Evolutionary conservation across 1,284 basidiomycete genomes (phyloP).

Genomic region (Mixia osmundae): DNA sequence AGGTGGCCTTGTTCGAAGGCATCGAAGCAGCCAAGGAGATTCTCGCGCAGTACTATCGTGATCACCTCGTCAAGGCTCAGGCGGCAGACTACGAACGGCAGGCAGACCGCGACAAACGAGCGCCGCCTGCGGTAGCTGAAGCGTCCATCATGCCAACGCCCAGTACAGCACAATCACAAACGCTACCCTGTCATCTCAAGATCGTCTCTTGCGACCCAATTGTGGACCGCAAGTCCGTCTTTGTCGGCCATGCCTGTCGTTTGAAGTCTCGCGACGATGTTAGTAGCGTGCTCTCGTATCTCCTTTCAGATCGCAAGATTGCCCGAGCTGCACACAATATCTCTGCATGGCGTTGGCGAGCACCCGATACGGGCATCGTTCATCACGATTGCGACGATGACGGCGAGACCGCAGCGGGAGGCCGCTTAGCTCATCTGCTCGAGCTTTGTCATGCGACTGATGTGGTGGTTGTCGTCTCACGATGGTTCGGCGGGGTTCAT

Average conservation of each 20-base stretch:
- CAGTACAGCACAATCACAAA: neutral
- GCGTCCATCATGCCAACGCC: neutral
- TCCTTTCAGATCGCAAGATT: conserved; percentile 8
- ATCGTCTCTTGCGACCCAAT: conserved; percentile 17
- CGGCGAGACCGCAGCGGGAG: conserved; percentile 22
- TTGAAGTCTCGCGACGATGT: conserved; percentile 18
- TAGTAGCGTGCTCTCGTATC: conserved; percentile 1
- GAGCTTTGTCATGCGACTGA: conserved; percentile 5
- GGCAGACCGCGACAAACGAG: neutral
- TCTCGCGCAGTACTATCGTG: conserved; percentile 15
- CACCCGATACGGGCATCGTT: conserved; percentile 12
- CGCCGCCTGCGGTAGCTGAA: neutral
- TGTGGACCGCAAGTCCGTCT: conserved; percentile 21
- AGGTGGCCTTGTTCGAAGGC: conserved; percentile 21
- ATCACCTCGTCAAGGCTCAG: neutral
- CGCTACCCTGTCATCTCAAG: neutral
- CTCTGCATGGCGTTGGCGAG: conserved; percentile 20
- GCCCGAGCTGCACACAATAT: conserved; percentile 15
- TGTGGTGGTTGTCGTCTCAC: conserved; percentile 8
- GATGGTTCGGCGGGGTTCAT: conserved; percentile 11
- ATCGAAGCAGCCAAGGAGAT: conserved; percentile 20
- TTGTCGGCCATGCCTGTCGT: conserved; percentile 19
- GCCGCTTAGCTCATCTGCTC: conserved; percentile 21
- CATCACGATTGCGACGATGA: conserved; percentile 16
- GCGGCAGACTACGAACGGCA: neutral